These are phyloP conservation scores for Ophiostoma montium DNA, from an alignment of 2,329 filamentous ascomycete species.

Conservation along the genomic window DNA sequence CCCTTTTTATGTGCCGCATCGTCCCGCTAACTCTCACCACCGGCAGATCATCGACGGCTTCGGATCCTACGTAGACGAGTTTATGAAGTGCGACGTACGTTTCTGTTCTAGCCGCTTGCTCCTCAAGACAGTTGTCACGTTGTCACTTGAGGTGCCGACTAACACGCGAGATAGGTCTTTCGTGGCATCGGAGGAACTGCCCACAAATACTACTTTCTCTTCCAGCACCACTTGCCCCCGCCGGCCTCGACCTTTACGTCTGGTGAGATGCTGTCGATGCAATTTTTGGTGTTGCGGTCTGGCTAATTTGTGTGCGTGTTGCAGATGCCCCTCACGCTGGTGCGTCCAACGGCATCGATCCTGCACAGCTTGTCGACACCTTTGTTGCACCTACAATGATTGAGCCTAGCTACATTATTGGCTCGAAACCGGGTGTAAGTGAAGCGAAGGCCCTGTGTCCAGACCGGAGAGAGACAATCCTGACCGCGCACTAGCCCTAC, in stretches of 20 bases:
- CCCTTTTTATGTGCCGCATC: too few species aligned
- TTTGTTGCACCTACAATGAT: slow-evolving; percentile 46
- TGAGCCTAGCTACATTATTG: slow-evolving; percentile 67
- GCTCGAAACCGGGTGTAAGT: slow-evolving; percentile 56
- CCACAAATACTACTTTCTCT: slow-evolving; percentile 96
- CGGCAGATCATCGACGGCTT: slow-evolving; percentile 78
- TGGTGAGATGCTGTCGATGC: slow-evolving; percentile 30
- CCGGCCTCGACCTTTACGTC: slow-evolving; percentile 77
- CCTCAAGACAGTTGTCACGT: too few species aligned
- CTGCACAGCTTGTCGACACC: slow-evolving; percentile 57
- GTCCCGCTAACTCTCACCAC: too few species aligned
- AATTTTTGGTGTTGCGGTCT: too few species aligned
- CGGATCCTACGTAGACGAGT: slow-evolving; percentile 83
- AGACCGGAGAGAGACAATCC: background rate
- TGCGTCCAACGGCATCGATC: slow-evolving; percentile 29
- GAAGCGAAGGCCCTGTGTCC: slow-evolving; percentile 20
- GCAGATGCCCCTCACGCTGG: slow-evolving; percentile 25
- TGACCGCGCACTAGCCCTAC: slow-evolving; percentile 50
- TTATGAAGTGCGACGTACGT: slow-evolving; percentile 59
- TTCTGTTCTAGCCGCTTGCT: too few species aligned
- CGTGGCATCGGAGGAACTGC: slow-evolving; percentile 81
- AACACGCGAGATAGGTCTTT: slow-evolving; percentile 50
- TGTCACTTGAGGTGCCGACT: slow-evolving; percentile 5
- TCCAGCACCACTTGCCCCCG: slow-evolving; percentile 86
- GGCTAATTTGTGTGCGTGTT: background rate